Conservation (phyloP, 192 early-diverging fungal genomes). For the Ambispora gerdemannii region DNA sequence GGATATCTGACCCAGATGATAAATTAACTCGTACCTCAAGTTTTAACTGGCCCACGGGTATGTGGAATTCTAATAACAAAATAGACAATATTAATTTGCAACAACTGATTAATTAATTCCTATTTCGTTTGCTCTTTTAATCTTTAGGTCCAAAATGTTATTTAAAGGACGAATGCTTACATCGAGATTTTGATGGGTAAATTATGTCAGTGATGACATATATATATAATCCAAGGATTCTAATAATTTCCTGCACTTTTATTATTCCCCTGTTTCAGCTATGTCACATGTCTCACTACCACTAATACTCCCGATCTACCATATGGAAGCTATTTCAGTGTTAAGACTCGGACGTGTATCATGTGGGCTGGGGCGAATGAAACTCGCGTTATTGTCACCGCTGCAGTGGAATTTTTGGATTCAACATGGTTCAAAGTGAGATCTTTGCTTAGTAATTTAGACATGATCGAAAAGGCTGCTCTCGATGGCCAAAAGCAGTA, state of each 20-base stretch:
- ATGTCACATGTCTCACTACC: conserved; percentile 42
- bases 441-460: no score
- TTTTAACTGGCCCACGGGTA: conserved; percentile 41
- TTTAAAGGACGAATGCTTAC: conserved; percentile 45
- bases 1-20: conserved; percentile 18
- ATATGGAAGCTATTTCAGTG: conserved; percentile 46
- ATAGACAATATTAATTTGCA: no score
- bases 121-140: no score
- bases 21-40: conserved; percentile 23
- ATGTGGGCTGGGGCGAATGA: conserved; percentile 45
- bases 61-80: conserved; percentile 33
- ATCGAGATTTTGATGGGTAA: conserved; percentile 45
- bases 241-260: no score
- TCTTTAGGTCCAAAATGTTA: conserved; percentile 39
- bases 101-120: no score
- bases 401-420: conserved; percentile 49
- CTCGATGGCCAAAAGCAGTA: conserved; percentile 46
- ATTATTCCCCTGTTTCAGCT: not conserved
- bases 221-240: no score
- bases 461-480: conserved; percentile 51
- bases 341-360: conserved; percentile 53
- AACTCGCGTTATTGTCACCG: conserved; percentile 43
- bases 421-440: conserved; percentile 52
- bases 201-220: no score
- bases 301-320: conserved; percentile 59